Percentiles rank a stretch among this genome's conserved stretches.
These are phyloP conservation scores for Talaromyces wortmannii DNA, from an alignment of 495 filamentous ascomycete genomes.

Conservation along the genomic window DNA sequence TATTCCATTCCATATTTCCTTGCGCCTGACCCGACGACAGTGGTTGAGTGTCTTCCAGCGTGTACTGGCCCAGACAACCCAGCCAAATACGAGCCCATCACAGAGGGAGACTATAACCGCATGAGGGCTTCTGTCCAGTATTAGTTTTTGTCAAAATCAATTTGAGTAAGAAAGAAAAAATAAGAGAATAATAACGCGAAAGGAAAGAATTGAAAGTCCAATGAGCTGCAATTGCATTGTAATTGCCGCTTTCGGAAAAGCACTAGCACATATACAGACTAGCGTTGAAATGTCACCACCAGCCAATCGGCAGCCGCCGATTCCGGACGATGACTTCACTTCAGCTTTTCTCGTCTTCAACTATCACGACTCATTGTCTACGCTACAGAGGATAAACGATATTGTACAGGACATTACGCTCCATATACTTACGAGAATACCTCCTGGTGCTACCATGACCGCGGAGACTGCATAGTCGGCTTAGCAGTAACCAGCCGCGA, in stretches of 20 bases:
- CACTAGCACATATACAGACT: neutral
- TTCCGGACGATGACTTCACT: neutral
- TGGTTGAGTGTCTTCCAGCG: constrained; percentile 51
- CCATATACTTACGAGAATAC: too few relatives aligned
- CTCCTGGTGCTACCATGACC: neutral
- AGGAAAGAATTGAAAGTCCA: too few relatives aligned
- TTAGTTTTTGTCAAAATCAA: neutral
- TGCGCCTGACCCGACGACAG: constrained; percentile 41
- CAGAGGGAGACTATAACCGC: constrained; percentile 41
- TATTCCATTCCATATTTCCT: constrained; percentile 62
- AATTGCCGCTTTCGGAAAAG: neutral
- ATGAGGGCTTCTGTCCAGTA: constrained; percentile 49
- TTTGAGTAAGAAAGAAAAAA: neutral
- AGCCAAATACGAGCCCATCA: constrained; percentile 46
- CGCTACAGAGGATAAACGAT: too few relatives aligned
- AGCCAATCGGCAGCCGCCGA: neutral
- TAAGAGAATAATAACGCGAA: neutral
- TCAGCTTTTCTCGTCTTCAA: neutral
- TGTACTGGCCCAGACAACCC: constrained; percentile 30
- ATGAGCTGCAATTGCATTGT: too few relatives aligned
- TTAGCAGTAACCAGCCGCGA: neutral
- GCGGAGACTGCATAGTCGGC: neutral
- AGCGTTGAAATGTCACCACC: neutral
- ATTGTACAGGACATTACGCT: too few relatives aligned
- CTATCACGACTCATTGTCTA: neutral